Evolutionary conservation across 257 asterid genomes (phyloP).

Genomic region (Cordia subcordata): DNA sequence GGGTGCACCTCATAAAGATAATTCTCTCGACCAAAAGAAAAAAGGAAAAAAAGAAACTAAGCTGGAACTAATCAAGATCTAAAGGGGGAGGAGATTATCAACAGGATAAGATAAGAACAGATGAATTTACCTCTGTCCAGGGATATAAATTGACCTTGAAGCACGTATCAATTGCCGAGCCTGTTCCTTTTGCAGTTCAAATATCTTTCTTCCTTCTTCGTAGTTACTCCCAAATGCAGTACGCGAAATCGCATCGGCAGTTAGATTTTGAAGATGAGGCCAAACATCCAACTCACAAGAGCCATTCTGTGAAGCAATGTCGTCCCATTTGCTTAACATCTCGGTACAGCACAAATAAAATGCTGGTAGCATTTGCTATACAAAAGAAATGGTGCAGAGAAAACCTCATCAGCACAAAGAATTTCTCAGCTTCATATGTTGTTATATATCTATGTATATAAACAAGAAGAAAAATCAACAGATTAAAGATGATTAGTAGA

Average conservation of each 20-base stretch:
- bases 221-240: constrained; percentile 13
- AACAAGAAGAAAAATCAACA: too few relatives aligned
- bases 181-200: constrained; percentile 13
- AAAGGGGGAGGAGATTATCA: too few relatives aligned
- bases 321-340: constrained; percentile 13
- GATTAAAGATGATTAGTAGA: too few relatives aligned
- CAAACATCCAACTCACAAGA: constrained; percentile 14
- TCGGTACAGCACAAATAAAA: constrained; percentile 7
- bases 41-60: too few relatives aligned
- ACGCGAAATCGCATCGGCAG: constrained; percentile 8
- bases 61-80: too few relatives aligned
- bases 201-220: constrained; percentile 12
- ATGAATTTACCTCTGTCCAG: constrained; percentile 10
- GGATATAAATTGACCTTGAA: neutral
- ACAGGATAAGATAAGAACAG: too few relatives aligned
- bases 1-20: too few relatives aligned
- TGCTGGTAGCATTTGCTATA: constrained; percentile 15
- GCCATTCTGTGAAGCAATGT: neutral
- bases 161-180: neutral
- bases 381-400: neutral
- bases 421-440: neutral
- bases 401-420: neutral
- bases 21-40: too few relatives aligned
- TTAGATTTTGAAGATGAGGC: constrained; percentile 5
- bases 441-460: too few relatives aligned